Evolutionary conservation across 2,329 filamentous ascomycete species (phyloP), one percentile per base, ranked within the genome.

Genomic region (Trichoderma semiorbis): DNA sequence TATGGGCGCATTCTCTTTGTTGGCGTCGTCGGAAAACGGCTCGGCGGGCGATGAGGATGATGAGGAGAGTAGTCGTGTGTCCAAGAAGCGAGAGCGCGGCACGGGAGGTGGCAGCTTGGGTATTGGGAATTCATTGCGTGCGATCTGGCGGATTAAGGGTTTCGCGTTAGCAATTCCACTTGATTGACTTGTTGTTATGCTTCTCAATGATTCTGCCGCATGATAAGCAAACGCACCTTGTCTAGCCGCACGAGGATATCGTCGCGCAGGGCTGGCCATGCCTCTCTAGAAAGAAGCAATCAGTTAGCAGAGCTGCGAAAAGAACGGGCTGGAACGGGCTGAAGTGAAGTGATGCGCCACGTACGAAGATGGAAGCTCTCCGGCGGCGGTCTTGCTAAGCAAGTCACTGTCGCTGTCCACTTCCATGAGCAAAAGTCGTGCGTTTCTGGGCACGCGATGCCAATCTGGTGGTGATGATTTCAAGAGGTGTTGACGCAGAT

Each of bases 51-150:
- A 85, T 2, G 85, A 83, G 26, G 84, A 80, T 63, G 83, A 75
- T 74, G 85, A 84, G 68, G 84, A 83, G 65, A 86, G 80, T 72
- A 83, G 82, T 75, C 82, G 83, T 72, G 79, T 80, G 72, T 80
- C 79, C 81, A 75, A 79, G 78, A 72, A 83, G 78, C 69, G 83
- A 78, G 75, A 75, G 68, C 75, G 83, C 77, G 73, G 82, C 80
- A 81, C 81, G 14, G 83, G 82, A 18, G 83, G 82, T 39, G 87
- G 86, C 67, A 89, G 81, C 68, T 84, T 85, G 12, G 92, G 92
- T 76, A 92, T 91, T 55, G 92, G 90, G 77, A 97, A 97, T 67
- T 91, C 90, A 78, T 90, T 86, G 80, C 89, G 88, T 53, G 92
- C 88, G 75, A 94, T 95, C 93, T 97, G 61, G 0, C 1, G 32